A percentile compares a stretch with the other conserved stretches of the same genome.
These are phyloP conservation scores for Boletellus sp. DNA, from an alignment of 1,284 basidiomycete species.

Conservation along the genomic window DNA sequence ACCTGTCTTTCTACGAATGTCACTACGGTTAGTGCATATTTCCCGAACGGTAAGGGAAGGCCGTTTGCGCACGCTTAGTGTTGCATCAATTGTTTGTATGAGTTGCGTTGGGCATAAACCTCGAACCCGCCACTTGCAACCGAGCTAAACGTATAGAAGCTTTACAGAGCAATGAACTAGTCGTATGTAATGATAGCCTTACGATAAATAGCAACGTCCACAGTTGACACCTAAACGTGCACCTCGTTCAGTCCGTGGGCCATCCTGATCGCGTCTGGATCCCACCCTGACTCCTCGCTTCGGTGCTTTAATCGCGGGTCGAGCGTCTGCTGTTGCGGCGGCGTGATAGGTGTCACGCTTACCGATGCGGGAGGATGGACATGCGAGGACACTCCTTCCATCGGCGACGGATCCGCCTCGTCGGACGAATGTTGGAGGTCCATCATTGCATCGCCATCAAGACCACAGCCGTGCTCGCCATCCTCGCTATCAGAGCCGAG, in stretches of 20 bases:
- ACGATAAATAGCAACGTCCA: slow-evolving; percentile 18
- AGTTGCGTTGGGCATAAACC: not conserved
- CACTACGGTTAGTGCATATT: too few species aligned
- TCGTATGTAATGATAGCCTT: slow-evolving; percentile 18
- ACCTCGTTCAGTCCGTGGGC: slow-evolving; percentile 16
- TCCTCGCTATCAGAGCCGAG: slow-evolving; percentile 42
- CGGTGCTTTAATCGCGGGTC: slow-evolving; percentile 32
- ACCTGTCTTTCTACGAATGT: too few species aligned
- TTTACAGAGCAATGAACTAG: not conserved
- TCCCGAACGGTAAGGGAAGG: not conserved
- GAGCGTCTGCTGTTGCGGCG: slow-evolving; percentile 25
- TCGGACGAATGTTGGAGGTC: slow-evolving; percentile 30
- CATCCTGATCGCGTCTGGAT: slow-evolving; percentile 20
- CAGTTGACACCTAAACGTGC: slow-evolving; percentile 7
- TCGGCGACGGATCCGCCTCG: slow-evolving; percentile 30
- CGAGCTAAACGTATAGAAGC: not conserved
- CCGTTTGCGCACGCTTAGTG: not conserved
- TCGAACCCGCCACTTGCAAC: not conserved
- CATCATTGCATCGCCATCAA: slow-evolving; percentile 28
- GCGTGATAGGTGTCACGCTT: slow-evolving; percentile 31
- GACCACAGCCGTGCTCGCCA: slow-evolving; percentile 28
- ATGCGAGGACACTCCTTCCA: slow-evolving; percentile 30
- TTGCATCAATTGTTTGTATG: not conserved
- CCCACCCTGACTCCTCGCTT: slow-evolving; percentile 29
- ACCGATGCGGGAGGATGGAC: slow-evolving; percentile 26